Evolutionary conservation across 1,284 basidiomycete species (phyloP).

Genomic region (Fomitopsis palustris): DNA sequence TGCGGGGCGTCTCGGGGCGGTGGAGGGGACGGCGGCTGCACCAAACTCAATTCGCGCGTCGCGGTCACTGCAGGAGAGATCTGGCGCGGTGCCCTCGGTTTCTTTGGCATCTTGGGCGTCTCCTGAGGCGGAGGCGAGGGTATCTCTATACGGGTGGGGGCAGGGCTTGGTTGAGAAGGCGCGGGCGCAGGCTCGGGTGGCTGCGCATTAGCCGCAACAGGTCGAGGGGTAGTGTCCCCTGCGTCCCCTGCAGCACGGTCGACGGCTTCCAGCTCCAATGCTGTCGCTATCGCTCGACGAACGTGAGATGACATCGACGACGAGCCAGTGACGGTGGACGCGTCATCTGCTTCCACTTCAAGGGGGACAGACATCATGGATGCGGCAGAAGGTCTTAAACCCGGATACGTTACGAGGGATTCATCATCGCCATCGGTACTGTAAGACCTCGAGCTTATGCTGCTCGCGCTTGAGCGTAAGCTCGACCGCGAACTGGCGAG

Average conservation of each 20-base stretch:
- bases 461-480: constrained; percentile 23
- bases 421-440: constrained; percentile 40
- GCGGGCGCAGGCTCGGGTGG: not conserved
- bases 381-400: constrained; percentile 56
- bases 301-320: constrained; percentile 57
- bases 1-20: not conserved
- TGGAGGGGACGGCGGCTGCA: not conserved
- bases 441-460: constrained; percentile 45
- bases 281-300: constrained; percentile 55
- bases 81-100: not conserved
- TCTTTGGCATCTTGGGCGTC: not conserved
- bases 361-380: constrained; percentile 40
- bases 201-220: not conserved
- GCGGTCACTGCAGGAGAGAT: not conserved
- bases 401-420: constrained; percentile 64
- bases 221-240: not conserved
- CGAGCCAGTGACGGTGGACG: constrained; percentile 17
- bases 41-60: not conserved
- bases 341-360: constrained; percentile 4
- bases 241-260: constrained; percentile 13
- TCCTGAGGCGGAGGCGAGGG: not conserved
- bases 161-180: not conserved
- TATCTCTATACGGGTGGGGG: not conserved
- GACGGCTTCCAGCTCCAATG: constrained; percentile 32
- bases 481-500: constrained; percentile 52